Conservation (phyloP, 805 yeast genomes). For the Yamadazyma scolyti region DNA sequence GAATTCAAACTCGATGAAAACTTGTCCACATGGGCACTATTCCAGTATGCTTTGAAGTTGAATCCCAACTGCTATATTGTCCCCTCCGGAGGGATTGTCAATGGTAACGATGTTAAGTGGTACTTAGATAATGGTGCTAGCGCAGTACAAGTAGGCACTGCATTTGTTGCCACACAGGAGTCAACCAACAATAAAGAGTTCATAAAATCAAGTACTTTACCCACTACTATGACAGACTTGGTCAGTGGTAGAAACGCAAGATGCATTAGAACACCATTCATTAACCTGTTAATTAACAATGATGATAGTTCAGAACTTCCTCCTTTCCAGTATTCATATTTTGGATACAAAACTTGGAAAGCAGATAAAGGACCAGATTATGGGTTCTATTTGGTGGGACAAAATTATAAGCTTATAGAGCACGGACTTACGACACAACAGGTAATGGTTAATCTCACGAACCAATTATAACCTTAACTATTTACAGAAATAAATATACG, state of each 20-base stretch:
- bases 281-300: conserved; percentile 10
- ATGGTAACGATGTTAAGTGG: conserved; percentile 22
- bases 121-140: conserved; percentile 42
- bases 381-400: conserved; percentile 34
- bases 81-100: conserved; percentile 54
- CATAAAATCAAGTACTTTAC: conserved; percentile 7
- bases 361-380: conserved; percentile 10
- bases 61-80: conserved; percentile 22
- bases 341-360: conserved; percentile 25
- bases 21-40: conserved; percentile 31
- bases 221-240: conserved; percentile 28
- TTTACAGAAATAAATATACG: neutral
- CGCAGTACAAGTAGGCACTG: conserved; percentile 56
- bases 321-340: conserved; percentile 30
- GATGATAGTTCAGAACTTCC: conserved; percentile 20
- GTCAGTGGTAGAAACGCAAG: conserved; percentile 40
- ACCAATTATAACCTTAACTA: conserved; percentile 7
- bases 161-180: conserved; percentile 39
- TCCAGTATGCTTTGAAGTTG: conserved; percentile 16
- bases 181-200: conserved; percentile 17
- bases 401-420: conserved; percentile 22
- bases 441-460: conserved; percentile 23
- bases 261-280: conserved; percentile 32
- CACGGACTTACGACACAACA: conserved; percentile 15
- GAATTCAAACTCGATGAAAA: conserved; percentile 22